These are phyloP conservation scores for Euclidium syriacum DNA, from an alignment of 345 rosid species.

Conservation along the genomic window DNA sequence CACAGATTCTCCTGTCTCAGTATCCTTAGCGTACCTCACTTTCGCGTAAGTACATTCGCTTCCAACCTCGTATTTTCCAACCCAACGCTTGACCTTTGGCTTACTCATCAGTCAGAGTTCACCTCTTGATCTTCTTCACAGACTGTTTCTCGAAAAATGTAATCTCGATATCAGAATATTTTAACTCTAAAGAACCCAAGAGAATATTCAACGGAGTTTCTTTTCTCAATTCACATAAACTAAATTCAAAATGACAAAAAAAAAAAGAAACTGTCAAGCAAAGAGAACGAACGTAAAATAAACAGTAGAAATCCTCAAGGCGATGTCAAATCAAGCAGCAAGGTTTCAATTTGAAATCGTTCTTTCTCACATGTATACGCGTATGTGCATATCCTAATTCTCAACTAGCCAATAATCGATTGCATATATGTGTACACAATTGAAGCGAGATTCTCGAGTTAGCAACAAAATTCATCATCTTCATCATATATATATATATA, in stretches of 20 bases:
- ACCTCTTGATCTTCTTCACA: conserved; percentile 7
- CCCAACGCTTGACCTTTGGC: conserved; percentile 60
- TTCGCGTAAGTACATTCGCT: conserved; percentile 76
- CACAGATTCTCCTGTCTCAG: conserved; percentile 65
- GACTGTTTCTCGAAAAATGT: not conserved
- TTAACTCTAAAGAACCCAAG: not conserved
- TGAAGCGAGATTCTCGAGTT: not conserved
- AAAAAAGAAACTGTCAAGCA: not conserved
- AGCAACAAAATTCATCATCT: not conserved
- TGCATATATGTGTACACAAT: not conserved
- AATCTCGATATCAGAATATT: not conserved
- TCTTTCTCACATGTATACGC: not conserved
- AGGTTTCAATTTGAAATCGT: too few relatives aligned
- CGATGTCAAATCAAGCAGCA: too few relatives aligned
- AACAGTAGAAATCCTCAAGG: too few relatives aligned
- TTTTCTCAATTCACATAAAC: not conserved
- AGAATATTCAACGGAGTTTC: not conserved
- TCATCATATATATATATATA: too few relatives aligned
- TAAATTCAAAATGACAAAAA: not conserved
- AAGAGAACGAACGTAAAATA: too few relatives aligned
- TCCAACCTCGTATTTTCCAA: conserved; percentile 92
- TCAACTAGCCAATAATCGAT: not conserved
- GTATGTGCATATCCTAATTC: not conserved
- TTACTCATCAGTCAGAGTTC: conserved; percentile 18
- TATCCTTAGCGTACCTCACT: conserved; percentile 70